Conservation (phyloP, 805 yeast genomes). For the Candida quercuum region DNA sequence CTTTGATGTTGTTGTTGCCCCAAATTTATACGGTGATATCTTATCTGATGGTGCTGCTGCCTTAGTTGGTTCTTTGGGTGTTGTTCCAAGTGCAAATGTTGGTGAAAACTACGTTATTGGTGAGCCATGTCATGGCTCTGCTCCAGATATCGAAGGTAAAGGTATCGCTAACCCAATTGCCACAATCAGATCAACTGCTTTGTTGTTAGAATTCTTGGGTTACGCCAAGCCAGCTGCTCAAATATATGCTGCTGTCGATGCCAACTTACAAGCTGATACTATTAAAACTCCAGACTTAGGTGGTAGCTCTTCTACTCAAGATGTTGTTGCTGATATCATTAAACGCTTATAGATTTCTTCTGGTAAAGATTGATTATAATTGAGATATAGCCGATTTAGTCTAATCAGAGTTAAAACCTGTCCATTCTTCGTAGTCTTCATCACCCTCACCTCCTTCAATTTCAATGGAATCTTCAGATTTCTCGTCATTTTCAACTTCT, state of each 20-base stretch:
- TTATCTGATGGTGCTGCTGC: constrained; percentile 98
- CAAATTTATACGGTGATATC: constrained; percentile 96
- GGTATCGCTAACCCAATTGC: constrained; percentile 96
- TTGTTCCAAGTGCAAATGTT: constrained; percentile 96
- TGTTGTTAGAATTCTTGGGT: constrained; percentile 97
- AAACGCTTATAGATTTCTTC: constrained; percentile 18
- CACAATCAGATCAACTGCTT: constrained; percentile 94
- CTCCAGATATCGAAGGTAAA: constrained; percentile 96
- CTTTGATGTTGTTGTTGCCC: constrained; percentile 97
- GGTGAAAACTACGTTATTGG: constrained; percentile 96
- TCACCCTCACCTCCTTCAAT: constrained; percentile 6
- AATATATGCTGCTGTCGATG: constrained; percentile 92
- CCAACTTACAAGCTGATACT: constrained; percentile 74
- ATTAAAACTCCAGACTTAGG: constrained; percentile 91
- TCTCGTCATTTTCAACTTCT: constrained; percentile 2
- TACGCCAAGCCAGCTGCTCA: constrained; percentile 83
- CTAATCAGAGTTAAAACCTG: constrained; percentile 25
- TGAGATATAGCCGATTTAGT: neutral
- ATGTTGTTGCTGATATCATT: constrained; percentile 81
- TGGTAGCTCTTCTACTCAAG: constrained; percentile 80
- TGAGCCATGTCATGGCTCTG: constrained; percentile 99
- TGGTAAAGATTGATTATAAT: neutral
- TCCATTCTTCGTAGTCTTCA: constrained; percentile 29
- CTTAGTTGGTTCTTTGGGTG: constrained; percentile 94
- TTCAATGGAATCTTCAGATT: neutral